These are phyloP conservation scores for Citropsis articulata DNA, from an alignment of 345 rosid genomes.

Conservation along the genomic window DNA sequence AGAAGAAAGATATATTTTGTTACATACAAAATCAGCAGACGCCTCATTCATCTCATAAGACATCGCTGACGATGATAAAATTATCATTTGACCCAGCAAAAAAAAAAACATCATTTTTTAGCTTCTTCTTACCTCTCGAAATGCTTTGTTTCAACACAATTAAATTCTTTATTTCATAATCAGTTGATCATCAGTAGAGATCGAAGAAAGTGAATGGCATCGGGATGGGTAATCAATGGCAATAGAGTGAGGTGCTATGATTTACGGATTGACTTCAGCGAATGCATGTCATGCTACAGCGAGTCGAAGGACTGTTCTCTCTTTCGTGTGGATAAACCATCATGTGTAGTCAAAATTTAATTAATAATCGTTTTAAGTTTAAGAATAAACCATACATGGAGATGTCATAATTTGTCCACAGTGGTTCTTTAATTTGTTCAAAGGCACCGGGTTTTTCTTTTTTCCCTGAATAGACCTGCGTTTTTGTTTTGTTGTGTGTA, in stretches of 20 bases:
- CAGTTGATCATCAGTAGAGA: slow-evolving; percentile 1
- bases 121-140: no score
- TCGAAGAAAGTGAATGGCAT: slow-evolving; percentile 49
- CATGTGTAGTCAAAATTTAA: slow-evolving; percentile 29
- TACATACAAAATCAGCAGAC: no score
- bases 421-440: neutral
- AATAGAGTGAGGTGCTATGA: slow-evolving; percentile 93
- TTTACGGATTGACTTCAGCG: slow-evolving; percentile 86
- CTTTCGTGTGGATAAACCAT: slow-evolving; percentile 54
- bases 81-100: no score
- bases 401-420: slow-evolving; percentile 20
- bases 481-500: neutral
- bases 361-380: slow-evolving; percentile 15
- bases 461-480: slow-evolving; percentile 6
- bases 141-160: no score
- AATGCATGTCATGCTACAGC: slow-evolving; percentile 85
- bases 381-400: slow-evolving; percentile 35
- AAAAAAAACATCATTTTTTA: no score
- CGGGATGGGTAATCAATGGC: slow-evolving; percentile 92
- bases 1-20: no score
- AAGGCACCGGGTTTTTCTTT: slow-evolving; percentile 1
- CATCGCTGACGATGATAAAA: no score
- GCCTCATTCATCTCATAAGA: no score
- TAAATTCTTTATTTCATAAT: neutral
- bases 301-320: slow-evolving; percentile 87